Conservation (phyloP, 345 rosid genomes). For the Salix koriyanagi region DNA sequence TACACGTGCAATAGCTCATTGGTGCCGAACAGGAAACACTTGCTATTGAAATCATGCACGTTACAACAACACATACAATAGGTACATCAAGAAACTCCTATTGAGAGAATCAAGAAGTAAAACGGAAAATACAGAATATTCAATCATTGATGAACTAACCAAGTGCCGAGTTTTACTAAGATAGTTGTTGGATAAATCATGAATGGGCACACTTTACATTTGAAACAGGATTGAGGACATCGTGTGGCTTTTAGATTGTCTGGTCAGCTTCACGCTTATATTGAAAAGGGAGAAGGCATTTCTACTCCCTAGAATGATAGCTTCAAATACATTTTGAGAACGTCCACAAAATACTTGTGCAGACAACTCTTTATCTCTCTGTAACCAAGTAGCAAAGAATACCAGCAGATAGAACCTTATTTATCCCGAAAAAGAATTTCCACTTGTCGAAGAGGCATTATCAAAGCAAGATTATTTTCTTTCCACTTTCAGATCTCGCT, state of each 20-base stretch:
- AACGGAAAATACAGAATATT: not conserved
- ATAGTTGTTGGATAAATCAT: not conserved
- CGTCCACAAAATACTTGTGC: not conserved
- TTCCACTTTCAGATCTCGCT: not conserved
- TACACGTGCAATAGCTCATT: too few species aligned
- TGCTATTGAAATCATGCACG: not conserved
- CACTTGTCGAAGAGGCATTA: not conserved
- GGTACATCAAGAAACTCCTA: not conserved
- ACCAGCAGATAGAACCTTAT: slow-evolving; percentile 1
- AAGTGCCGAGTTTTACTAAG: not conserved
- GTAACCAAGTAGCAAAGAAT: slow-evolving; percentile 6
- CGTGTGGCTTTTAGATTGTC: not conserved
- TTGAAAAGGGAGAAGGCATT: not conserved
- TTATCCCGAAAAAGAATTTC: not conserved
- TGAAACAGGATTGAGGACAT: not conserved
- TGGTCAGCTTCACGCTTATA: not conserved
- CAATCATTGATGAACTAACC: not conserved
- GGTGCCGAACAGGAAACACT: not conserved
- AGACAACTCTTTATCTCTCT: not conserved
- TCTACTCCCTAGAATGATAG: not conserved
- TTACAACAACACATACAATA: not conserved
- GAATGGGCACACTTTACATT: not conserved
- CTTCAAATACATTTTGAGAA: slow-evolving; percentile 2
- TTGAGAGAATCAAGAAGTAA: not conserved
- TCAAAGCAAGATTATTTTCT: not conserved